Conservation (phyloP, 768 basidiomycete species). For the Serpula lacrymans region DNA sequence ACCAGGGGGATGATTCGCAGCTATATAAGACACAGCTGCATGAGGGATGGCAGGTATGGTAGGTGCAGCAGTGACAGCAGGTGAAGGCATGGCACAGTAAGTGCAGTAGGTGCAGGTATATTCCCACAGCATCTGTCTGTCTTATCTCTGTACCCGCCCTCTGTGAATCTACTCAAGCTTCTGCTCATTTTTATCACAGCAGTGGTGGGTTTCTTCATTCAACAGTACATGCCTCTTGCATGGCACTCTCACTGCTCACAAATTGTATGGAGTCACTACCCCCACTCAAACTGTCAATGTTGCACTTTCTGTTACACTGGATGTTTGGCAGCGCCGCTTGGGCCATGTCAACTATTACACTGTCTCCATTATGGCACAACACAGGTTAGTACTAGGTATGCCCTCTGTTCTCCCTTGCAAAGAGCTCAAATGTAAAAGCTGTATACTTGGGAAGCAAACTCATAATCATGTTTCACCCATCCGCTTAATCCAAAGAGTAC, state of each 20-base stretch:
- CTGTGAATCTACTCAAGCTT: too few species aligned
- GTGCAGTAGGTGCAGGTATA: too few species aligned
- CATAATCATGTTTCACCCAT: conserved; percentile 26
- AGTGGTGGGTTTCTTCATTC: too few species aligned
- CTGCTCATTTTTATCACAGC: too few species aligned
- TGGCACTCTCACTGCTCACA: not conserved
- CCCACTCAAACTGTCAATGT: not conserved
- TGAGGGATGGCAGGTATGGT: too few species aligned
- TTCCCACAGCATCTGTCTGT: too few species aligned
- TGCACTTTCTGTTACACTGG: conserved; percentile 6
- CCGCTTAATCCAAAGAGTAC: conserved; percentile 21
- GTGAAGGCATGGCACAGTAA: too few species aligned
- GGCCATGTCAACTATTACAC: conserved; percentile 19
- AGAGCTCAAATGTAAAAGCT: conserved; percentile 29
- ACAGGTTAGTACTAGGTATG: conserved; percentile 17
- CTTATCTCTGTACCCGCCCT: too few species aligned
- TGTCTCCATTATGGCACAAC: conserved; percentile 11
- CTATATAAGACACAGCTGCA: too few species aligned
- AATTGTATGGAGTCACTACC: not conserved
- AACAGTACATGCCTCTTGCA: not conserved
- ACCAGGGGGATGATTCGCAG: too few species aligned
- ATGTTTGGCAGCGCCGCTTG: conserved; percentile 21
- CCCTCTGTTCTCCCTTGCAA: conserved; percentile 13
- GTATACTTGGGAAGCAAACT: conserved; percentile 38
- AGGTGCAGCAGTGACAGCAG: too few species aligned